Conservation (phyloP, 2,329 filamentous ascomycete species). For the Didymella arachidicola region DNA sequence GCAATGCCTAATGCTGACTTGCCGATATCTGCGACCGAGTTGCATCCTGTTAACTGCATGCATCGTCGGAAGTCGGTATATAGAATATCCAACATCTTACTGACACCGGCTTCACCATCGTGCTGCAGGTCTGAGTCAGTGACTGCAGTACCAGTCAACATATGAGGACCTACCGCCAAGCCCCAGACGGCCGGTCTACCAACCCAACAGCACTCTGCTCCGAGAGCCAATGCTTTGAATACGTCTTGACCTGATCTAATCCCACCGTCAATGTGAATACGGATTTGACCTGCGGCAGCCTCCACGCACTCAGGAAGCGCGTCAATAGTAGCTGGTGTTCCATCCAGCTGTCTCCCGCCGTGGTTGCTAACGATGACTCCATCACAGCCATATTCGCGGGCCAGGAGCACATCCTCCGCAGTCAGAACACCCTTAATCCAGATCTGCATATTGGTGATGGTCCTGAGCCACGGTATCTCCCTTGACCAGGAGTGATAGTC, state of each 20-base stretch:
- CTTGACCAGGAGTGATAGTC: conserved; percentile 6
- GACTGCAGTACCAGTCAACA: background rate
- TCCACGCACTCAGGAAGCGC: conserved; percentile 6
- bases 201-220: conserved; percentile 10
- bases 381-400: conserved; percentile 11
- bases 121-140: background rate
- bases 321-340: conserved; percentile 10
- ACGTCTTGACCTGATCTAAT: conserved; percentile 4
- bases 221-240: conserved; percentile 11
- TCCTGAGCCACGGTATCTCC: conserved; percentile 7
- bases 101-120: conserved; percentile 3
- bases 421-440: conserved; percentile 14
- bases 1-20: conserved; percentile 44
- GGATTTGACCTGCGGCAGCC: conserved; percentile 5
- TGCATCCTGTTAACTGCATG: conserved; percentile 53
- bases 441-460: conserved; percentile 10
- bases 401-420: conserved; percentile 10
- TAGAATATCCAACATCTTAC: conserved; percentile 18
- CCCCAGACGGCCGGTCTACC: conserved; percentile 6
- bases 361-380: conserved; percentile 10
- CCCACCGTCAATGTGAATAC: conserved; percentile 8
- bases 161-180: background rate
- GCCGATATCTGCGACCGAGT: conserved; percentile 48
- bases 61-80: conserved; percentile 49
- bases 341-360: conserved; percentile 9